phyloP scores from a whole-genome alignment of 352 stramenopile species.

The Phytophthora rubi region DNA sequence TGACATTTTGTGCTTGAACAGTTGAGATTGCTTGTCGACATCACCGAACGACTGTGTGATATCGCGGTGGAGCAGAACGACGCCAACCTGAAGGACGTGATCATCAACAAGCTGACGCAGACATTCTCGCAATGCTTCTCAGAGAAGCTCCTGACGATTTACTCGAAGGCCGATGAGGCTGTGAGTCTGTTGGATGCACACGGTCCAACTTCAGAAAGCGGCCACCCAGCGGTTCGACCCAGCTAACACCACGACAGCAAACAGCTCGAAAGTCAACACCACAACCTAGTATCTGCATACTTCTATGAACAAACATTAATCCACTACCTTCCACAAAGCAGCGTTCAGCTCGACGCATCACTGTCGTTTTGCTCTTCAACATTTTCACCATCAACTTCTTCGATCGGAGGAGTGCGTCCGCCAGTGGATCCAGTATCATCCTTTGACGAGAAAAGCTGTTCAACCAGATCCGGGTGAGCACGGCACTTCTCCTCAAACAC shows the following conservation, averaged over 20 bases:
- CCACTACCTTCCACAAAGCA: slow-evolving; percentile 14
- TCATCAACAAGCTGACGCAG: slow-evolving; percentile 67
- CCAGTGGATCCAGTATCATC: slow-evolving; percentile 49
- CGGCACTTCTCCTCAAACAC: slow-evolving; percentile 67
- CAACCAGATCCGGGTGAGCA: slow-evolving; percentile 43
- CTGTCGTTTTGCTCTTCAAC: slow-evolving; percentile 33
- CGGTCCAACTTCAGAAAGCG: slow-evolving; percentile 34
- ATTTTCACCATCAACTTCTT: slow-evolving; percentile 29
- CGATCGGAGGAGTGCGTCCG: slow-evolving; percentile 26
- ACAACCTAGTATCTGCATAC: slow-evolving; percentile 20
- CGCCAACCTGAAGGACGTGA: slow-evolving; percentile 72
- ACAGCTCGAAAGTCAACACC: slow-evolving; percentile 14
- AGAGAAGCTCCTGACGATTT: slow-evolving; percentile 62
- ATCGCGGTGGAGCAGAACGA: slow-evolving; percentile 80
- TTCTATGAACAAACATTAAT: slow-evolving; percentile 33
- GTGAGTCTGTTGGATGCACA: slow-evolving; percentile 44
- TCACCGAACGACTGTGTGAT: slow-evolving; percentile 75
- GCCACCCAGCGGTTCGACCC: slow-evolving; percentile 24
- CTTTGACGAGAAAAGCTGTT: slow-evolving; percentile 61
- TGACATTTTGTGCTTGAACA: slow-evolving; percentile 21
- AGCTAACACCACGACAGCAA: slow-evolving; percentile 21
- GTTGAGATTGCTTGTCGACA: slow-evolving; percentile 61
- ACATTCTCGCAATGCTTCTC: slow-evolving; percentile 84
- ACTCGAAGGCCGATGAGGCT: slow-evolving; percentile 69
- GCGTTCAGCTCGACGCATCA: slow-evolving; percentile 30